Evolutionary conservation across 1,284 basidiomycete species (phyloP), one percentile per base, ranked within the genome.

Genomic region (Phellopilus nigrolimitatus): DNA sequence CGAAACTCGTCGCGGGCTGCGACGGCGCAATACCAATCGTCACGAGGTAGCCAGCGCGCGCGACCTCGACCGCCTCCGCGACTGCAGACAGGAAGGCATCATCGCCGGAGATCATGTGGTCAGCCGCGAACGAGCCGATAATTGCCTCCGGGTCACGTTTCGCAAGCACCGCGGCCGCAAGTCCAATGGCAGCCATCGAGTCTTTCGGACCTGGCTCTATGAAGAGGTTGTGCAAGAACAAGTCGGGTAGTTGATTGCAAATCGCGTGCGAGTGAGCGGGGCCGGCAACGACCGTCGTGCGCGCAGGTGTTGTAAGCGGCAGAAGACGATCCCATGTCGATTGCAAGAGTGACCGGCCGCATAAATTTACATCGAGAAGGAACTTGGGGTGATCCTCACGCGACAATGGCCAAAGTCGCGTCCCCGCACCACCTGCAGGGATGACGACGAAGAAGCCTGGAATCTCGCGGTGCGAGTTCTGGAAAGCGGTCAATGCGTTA

Each of bases 101-200:
- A 61, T 85, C 82, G 55, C 88, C 88, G 27, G 85, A 88, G 63
- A 91, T 90, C 88, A 91, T 91, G 69, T 91, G 88, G 70, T 91
- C 88, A 1, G 88, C 88, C 12, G 88, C 88, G 66, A 91, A 91
- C 7, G 82, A 86, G 9, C 88, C 88, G 55, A 91, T 85, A 54
- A 91, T 76, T n/a, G 88, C 88, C 46, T 85, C 70, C 4, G 86
- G 83, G 63, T 91, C 86, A 47, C 88, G 77, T 30, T 71, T 68
- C 1, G 78, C 79, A 33, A 91, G 75, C 53, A 91, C 71, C n/a
- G 87, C 87, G 4, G 88, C 88, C n/a, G 88, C 88, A 48, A 91
- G 80, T 57, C 88, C 88, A 59, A 91, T 91, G 53, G 88, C 88
- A 24, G 85, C 88, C 82, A 88, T 89, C 0, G 85, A 88, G 47